phyloP scores from a whole-genome alignment of 805 yeast species.

The Teunomyces aglyptinius region DNA sequence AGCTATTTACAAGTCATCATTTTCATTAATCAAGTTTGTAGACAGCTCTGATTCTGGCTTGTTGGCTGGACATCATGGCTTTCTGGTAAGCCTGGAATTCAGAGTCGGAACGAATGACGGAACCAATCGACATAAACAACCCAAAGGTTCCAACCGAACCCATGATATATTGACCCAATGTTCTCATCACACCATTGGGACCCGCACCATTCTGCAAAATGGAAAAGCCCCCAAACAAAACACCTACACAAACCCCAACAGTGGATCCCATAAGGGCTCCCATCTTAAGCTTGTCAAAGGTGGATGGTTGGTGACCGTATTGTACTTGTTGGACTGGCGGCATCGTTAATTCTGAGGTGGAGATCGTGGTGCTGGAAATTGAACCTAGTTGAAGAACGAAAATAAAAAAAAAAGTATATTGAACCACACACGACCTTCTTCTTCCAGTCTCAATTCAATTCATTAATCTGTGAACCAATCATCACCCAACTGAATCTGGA shows the following conservation, averaged over 20 bases:
- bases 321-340: slow-evolving; percentile 73
- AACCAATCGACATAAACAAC: slow-evolving; percentile 93
- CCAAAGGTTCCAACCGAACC: slow-evolving; percentile 98
- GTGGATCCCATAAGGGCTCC: slow-evolving; percentile 94
- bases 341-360: slow-evolving; percentile 24
- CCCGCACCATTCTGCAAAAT: slow-evolving; percentile 95
- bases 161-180: slow-evolving; percentile 92
- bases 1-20: slow-evolving; percentile 5
- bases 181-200: slow-evolving; percentile 95
- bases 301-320: slow-evolving; percentile 65
- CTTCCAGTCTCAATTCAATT: not conserved
- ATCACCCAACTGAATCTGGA: not conserved
- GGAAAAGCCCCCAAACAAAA: slow-evolving; percentile 90
- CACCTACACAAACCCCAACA: slow-evolving; percentile 93
- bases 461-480: slow-evolving; percentile 3
- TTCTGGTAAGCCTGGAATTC: slow-evolving; percentile 23
- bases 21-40: slow-evolving; percentile 12
- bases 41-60: slow-evolving; percentile 26
- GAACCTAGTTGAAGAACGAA: not conserved
- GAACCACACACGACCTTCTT: slow-evolving; percentile 5
- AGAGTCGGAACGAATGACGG: slow-evolving; percentile 79
- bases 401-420: not conserved
- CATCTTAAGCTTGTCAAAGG: slow-evolving; percentile 97
- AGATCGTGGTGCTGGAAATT: not conserved
- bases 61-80: slow-evolving; percentile 30